Evolutionary conservation across 2,329 filamentous ascomycete genomes (phyloP).

Genomic region (Talaromyces sp.): DNA sequence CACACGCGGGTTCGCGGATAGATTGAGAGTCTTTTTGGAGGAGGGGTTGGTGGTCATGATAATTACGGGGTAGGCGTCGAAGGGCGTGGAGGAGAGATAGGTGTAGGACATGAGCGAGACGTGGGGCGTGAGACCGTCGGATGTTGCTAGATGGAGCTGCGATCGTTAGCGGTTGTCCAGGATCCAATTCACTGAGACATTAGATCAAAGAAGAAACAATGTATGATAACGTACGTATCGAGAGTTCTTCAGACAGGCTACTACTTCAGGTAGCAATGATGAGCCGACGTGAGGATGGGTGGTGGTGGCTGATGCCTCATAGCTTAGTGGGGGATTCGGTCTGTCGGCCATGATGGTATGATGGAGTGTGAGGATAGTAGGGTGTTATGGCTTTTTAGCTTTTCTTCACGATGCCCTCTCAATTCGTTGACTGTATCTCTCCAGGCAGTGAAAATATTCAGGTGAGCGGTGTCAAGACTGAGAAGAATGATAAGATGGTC

Average conservation of each 20-base stretch:
- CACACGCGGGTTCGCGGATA: slow-evolving; percentile 79
- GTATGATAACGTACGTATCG: slow-evolving; percentile 65
- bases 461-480: background rate
- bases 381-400: background rate
- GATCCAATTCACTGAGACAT: background rate
- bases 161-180: background rate
- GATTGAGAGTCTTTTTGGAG: slow-evolving; percentile 69
- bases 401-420: background rate
- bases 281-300: slow-evolving; percentile 67
- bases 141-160: slow-evolving; percentile 93
- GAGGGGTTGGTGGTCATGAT: slow-evolving; percentile 88
- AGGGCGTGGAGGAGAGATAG: slow-evolving; percentile 77
- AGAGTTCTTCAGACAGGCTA: slow-evolving; percentile 88
- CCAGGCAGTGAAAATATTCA: background rate
- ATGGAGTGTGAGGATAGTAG: background rate
- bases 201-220: too few relatives aligned
- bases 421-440: background rate
- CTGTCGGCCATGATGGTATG: slow-evolving; percentile 39
- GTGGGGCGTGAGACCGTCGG: slow-evolving; percentile 76
- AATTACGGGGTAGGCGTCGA: slow-evolving; percentile 71
- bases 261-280: slow-evolving; percentile 75
- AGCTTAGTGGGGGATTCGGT: slow-evolving; percentile 66
- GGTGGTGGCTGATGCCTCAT: slow-evolving; percentile 70
- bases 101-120: slow-evolving; percentile 99
- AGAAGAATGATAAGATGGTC: background rate